Evolutionary conservation across 768 basidiomycete genomes (phyloP), one percentile per base, ranked within the genome.

Genomic region (Tylopilus sp.): DNA sequence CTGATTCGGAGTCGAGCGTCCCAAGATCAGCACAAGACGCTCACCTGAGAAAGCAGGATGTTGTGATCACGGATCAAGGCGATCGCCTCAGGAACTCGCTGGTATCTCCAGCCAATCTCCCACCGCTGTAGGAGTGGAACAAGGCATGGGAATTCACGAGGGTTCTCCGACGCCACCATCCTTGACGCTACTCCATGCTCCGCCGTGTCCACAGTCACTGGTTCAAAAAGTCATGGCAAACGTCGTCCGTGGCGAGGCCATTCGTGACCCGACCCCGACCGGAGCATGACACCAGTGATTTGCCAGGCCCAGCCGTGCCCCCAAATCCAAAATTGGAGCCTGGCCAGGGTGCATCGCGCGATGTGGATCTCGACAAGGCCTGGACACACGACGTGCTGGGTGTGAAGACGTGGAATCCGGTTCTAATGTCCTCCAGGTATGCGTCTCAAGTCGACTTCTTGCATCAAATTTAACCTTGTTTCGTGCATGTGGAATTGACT

Each of bases 311-410:
- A 31, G 75, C 74, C 12, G 56, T 61, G 25, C 54, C 75, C 13
- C 76, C 77, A 1, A 72, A 72, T 60, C 73, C 75, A 21, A 51
- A 48, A 19, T 81, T 79, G 81, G 70, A 68, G 22, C 62, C 73
- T 28, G 78, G 78, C 31, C 70, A 76, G 36, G 75, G 76, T 16
- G 63, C 67, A 54, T 59, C 59, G 31, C 45, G 49, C 17, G 41
- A 53, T 17, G 52, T 58, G 26, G 58, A 56, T 8, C 47, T 63
- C 28, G 57, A 52, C 47, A 60, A 55, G 57, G 57, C 59, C 47
- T 70, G 72, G 73, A 57, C 61, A 53, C 55, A 67, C 41, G 68
- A 72, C 49, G 13, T 37, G 65, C 67, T 68, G 48, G 70, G 69
- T 49, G 71, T 74, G 61, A 76, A 70, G 62, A 72, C 70, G 31